Conservation (phyloP, 2,329 filamentous ascomycete species). For the Curvularia hawaiiensis region DNA sequence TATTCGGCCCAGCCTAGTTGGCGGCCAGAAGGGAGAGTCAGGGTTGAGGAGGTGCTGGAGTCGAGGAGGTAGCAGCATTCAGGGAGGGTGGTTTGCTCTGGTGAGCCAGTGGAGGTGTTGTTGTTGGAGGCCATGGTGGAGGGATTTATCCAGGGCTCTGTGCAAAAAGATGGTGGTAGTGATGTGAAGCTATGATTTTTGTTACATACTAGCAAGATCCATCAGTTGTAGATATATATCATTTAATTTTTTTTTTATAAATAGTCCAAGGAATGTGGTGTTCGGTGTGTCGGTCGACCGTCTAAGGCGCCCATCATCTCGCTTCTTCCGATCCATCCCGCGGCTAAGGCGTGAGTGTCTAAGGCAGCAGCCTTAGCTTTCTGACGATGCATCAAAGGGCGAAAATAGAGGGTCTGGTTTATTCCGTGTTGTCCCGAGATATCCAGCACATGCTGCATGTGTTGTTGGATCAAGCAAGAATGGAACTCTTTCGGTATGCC, state of each 20-base stretch:
- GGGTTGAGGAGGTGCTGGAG: constrained; percentile 33
- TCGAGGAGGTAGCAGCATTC: constrained; percentile 28
- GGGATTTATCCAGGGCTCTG: not conserved
- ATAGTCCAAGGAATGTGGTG: not conserved
- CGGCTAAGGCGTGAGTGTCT: not conserved
- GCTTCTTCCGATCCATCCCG: constrained; percentile 5
- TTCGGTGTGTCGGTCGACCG: constrained; percentile 4
- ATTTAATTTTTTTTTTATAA: not conserved
- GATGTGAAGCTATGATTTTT: not conserved
- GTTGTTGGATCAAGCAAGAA: too few relatives aligned
- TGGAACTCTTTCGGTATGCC: too few relatives aligned
- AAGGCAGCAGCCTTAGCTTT: constrained; percentile 3
- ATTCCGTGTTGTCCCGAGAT: not conserved
- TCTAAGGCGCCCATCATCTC: not conserved
- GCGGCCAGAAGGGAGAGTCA: constrained; percentile 44
- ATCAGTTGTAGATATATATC: not conserved
- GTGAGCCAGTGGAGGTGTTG: too few relatives aligned
- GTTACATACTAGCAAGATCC: not conserved
- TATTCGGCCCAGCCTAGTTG: constrained; percentile 46
- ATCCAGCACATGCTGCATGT: too few relatives aligned
- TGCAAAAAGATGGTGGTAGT: not conserved
- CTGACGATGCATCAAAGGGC: not conserved
- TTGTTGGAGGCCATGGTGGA: not conserved
- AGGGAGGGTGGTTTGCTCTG: not conserved
- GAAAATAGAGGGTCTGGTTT: not conserved